A percentile compares a stretch with the other conserved stretches of the same genome.
phyloP scores from a whole-genome alignment of 1,284 basidiomycete genomes.

The Irpex sp. region DNA sequence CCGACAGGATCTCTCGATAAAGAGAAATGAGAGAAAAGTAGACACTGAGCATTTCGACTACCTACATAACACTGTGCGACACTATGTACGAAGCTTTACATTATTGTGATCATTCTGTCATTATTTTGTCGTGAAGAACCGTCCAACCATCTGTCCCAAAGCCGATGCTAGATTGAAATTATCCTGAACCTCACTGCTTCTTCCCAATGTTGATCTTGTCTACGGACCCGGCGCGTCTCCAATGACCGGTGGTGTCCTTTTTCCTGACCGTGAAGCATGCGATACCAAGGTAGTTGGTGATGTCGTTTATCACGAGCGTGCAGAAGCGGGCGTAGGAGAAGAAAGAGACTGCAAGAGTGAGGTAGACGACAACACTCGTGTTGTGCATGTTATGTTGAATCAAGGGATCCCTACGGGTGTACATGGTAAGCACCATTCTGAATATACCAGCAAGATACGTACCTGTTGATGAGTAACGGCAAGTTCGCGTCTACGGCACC shows the following conservation, averaged over 20 bases:
- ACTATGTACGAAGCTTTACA: not conserved
- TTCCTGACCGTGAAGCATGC: constrained; percentile 89
- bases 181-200: constrained; percentile 5
- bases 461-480: constrained; percentile 65
- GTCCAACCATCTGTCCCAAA: not conserved
- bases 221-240: constrained; percentile 45
- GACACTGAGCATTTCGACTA: not conserved
- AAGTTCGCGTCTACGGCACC: constrained; percentile 85
- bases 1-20: not conserved
- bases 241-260: constrained; percentile 71
- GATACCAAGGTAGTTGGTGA: constrained; percentile 85
- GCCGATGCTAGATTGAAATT: not conserved
- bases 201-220: constrained; percentile 19
- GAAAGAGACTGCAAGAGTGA: constrained; percentile 64
- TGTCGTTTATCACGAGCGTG: constrained; percentile 78
- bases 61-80: not conserved
- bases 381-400: constrained; percentile 62
- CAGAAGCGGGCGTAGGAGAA: constrained; percentile 79
- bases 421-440: not conserved
- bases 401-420: constrained; percentile 49
- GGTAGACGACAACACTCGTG: constrained; percentile 66
- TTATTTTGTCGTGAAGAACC: not conserved
- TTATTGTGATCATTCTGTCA: not conserved
- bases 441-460: constrained; percentile 22
- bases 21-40: not conserved